A percentile compares a stretch with the other conserved stretches of the same genome.
Evolutionary conservation across 768 basidiomycete species (phyloP).

Genomic region (Mycena pura): DNA sequence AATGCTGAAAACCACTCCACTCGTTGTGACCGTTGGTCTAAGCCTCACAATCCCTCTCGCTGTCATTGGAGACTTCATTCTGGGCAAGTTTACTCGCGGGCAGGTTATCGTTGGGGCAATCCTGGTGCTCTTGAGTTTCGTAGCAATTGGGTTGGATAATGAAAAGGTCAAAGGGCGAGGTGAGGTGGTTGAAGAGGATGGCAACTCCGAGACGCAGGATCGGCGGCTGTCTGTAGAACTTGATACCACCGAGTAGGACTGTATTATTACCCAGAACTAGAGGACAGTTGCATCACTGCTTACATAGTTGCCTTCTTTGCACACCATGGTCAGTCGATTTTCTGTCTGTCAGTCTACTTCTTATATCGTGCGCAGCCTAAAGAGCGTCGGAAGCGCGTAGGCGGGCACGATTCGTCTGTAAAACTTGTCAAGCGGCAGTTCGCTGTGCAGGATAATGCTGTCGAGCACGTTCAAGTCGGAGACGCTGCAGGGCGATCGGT

Average conservation of each 20-base stretch:
- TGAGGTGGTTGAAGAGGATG: constrained; percentile 1
- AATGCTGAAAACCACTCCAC: constrained; percentile 96
- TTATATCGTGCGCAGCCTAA: constrained; percentile 37
- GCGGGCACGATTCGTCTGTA: constrained; percentile 59
- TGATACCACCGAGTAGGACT: constrained; percentile 1
- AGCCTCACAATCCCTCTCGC: constrained; percentile 94
- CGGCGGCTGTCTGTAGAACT: constrained; percentile 4
- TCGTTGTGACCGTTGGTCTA: constrained; percentile 92
- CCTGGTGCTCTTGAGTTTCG: constrained; percentile 79
- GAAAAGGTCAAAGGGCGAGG: constrained; percentile 34
- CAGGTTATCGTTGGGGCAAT: constrained; percentile 77
- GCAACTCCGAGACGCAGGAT: constrained; percentile 13
- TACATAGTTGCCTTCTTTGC: background rate
- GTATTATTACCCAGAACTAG: too few relatives aligned
- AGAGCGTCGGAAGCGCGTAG: constrained; percentile 50
- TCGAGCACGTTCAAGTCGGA: constrained; percentile 56
- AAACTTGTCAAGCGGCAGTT: constrained; percentile 56
- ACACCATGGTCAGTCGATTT: constrained; percentile 31
- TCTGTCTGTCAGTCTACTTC: background rate
- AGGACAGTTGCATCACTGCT: background rate
- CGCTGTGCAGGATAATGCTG: constrained; percentile 55
- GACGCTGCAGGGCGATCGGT: constrained; percentile 50
- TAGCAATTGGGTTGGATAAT: constrained; percentile 70
- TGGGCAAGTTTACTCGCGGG: constrained; percentile 60
- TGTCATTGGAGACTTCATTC: constrained; percentile 78